phyloP scores from a whole-genome alignment of 306 rosid species.

The Vigna hirtella region DNA sequence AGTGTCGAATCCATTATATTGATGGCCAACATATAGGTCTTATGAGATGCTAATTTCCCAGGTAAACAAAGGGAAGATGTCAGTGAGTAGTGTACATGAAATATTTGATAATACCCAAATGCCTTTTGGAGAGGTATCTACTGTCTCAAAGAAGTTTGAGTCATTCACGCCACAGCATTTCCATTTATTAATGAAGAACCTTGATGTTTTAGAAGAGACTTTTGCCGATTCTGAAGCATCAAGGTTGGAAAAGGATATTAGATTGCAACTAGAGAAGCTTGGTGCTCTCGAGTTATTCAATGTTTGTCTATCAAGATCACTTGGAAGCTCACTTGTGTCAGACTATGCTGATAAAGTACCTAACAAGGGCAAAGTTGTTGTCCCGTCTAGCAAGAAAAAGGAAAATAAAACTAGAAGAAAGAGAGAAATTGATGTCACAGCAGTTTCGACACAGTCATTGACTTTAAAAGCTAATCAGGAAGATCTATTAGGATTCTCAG shows the following conservation, averaged over 20 bases:
- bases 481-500: slow-evolving; percentile 28
- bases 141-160: slow-evolving; percentile 37
- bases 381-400: slow-evolving; percentile 62
- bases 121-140: slow-evolving; percentile 46
- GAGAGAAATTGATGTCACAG: slow-evolving; percentile 38
- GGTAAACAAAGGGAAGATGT: slow-evolving; percentile 55
- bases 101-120: slow-evolving; percentile 44
- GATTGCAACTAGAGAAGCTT: slow-evolving; percentile 69
- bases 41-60: slow-evolving; percentile 44
- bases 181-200: slow-evolving; percentile 75
- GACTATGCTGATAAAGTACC: slow-evolving; percentile 43
- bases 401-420: slow-evolving; percentile 61
- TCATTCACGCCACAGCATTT: slow-evolving; percentile 57
- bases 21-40: slow-evolving; percentile 25
- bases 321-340: slow-evolving; percentile 49
- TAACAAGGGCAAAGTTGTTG: slow-evolving; percentile 44
- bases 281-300: slow-evolving; percentile 78
- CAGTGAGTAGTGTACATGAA: slow-evolving; percentile 43
- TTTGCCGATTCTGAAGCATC: slow-evolving; percentile 68
- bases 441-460: slow-evolving; percentile 42
- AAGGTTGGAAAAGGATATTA: slow-evolving; percentile 69
- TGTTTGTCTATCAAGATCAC: slow-evolving; percentile 61
- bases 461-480: slow-evolving; percentile 45
- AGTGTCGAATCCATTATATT: slow-evolving; percentile 8
- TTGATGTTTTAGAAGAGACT: slow-evolving; percentile 73